phyloP scores from a whole-genome alignment of 352 stramenopile genomes.

The Pythium aquatile region DNA sequence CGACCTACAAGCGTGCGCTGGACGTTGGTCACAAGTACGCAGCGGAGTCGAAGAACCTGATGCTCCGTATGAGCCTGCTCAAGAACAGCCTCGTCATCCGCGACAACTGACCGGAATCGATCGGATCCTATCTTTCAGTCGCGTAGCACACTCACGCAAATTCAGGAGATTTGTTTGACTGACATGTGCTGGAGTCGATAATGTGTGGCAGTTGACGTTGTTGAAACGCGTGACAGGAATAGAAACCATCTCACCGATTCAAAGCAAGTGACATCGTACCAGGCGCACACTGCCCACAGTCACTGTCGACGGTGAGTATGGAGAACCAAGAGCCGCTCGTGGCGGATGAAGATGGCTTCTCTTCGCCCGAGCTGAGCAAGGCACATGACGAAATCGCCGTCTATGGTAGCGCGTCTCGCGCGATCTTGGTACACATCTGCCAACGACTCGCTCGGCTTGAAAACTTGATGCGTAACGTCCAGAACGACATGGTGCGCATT shows the following conservation, averaged over 20 bases:
- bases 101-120: slow-evolving; percentile 27
- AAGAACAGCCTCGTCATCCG: slow-evolving; percentile 86
- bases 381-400: slow-evolving; percentile 54
- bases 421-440: slow-evolving; percentile 64
- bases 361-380: slow-evolving; percentile 31
- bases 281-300: neutral
- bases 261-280: neutral
- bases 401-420: slow-evolving; percentile 51
- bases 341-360: slow-evolving; percentile 10
- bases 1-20: slow-evolving; percentile 78
- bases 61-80: slow-evolving; percentile 84
- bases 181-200: neutral
- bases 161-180: neutral
- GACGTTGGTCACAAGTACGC: slow-evolving; percentile 80
- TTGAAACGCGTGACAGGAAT: slow-evolving; percentile 7
- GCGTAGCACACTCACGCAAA: slow-evolving; percentile 1
- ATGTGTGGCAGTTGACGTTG: neutral
- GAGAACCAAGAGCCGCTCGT: neutral
- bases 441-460: slow-evolving; percentile 59
- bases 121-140: neutral
- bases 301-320: neutral
- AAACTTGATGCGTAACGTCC: slow-evolving; percentile 36
- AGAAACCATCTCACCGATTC: neutral
- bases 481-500: slow-evolving; percentile 40
- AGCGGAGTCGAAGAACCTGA: slow-evolving; percentile 74